Base-by-base conservation (phyloP, 768 basidiomycete genomes). In the Hortiboletus campestris region DNA sequence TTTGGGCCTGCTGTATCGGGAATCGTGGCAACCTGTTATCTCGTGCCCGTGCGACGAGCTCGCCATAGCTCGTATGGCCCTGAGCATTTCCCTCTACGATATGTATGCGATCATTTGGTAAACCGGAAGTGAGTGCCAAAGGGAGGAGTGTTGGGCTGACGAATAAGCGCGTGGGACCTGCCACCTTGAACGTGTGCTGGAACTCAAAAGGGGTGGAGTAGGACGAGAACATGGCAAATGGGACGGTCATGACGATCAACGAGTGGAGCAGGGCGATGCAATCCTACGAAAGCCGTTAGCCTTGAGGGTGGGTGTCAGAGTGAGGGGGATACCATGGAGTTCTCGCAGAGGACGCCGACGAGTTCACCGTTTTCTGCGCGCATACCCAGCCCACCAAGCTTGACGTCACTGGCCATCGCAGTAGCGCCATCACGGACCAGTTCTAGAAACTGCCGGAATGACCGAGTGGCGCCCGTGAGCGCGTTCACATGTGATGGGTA, bases 331-430 rank as follows among this genome's bases (percentile, higher is more conserved):
- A 88, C 89, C 67, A 84, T 64, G 35, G 80, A 84, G 64, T 91
- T 91, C 44, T 85, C 79, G 68, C 81, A 82, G 64, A 89, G 78
- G 16, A 91, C 80, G 7, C 86, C 89, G 19, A 89, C 76, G 22
- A 89, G 80, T 49, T 87, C 84, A 0, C 75, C 75, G 19, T 78
- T 73, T 40, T 73, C 74, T 0, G 68, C 67, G 6, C 68, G 63
- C 12, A 91, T 64, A 0, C 80, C 86, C 1, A 88, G 72, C 0
- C 89, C 86, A 1, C 86, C 86, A 17, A 78, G 66, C 0, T 71
- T 59, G 13, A 71, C 55, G 6, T 80, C 74, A n/a, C 72, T 66
- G 3, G 72, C 79, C 13, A 89, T 73, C 0, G 80, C 85, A 0
- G 86, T 86, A 3, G 84, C 80, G 16, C 80, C 79, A 47, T 82